A percentile compares a stretch with the other conserved stretches of the same genome.
These are phyloP conservation scores for Teratosphaeria viscida DNA, from an alignment of 2,329 filamentous ascomycete genomes.

Conservation along the genomic window DNA sequence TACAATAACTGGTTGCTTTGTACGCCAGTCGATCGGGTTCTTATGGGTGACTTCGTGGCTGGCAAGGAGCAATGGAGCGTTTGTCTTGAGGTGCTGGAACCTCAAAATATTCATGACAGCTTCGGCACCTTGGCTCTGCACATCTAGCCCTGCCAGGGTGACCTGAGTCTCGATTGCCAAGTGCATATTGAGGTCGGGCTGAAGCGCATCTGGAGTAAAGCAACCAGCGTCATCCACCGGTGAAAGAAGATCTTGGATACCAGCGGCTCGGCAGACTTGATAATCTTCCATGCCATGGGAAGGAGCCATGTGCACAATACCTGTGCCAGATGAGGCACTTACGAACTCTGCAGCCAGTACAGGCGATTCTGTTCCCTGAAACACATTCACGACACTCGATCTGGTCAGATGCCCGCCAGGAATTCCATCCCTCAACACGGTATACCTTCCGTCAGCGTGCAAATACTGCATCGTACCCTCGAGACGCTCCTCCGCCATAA, in stretches of 20 bases:
- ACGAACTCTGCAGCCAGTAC: slow-evolving; percentile 84
- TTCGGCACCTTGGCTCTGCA: slow-evolving; percentile 58
- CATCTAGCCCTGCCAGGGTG: slow-evolving; percentile 56
- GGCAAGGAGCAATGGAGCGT: slow-evolving; percentile 42
- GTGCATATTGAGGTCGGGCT: slow-evolving; percentile 41
- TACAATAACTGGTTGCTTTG: slow-evolving; percentile 83
- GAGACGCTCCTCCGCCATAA: slow-evolving; percentile 63
- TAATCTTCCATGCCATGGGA: slow-evolving; percentile 98
- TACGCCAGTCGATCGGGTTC: slow-evolving; percentile 96
- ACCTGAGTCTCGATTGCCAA: not conserved
- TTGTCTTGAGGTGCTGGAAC: slow-evolving; percentile 17
- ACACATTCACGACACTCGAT: slow-evolving; percentile 19
- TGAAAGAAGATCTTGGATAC: slow-evolving; percentile 60
- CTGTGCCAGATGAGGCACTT: slow-evolving; percentile 78
- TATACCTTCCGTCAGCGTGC: slow-evolving; percentile 34
- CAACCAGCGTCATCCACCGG: slow-evolving; percentile 72
- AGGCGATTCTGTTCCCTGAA: slow-evolving; percentile 41
- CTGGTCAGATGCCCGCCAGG: not conserved
- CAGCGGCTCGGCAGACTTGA: slow-evolving; percentile 60
- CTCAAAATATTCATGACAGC: slow-evolving; percentile 60
- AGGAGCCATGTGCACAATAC: slow-evolving; percentile 87
- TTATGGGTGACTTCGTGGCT: slow-evolving; percentile 72
- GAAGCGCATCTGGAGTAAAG: slow-evolving; percentile 72
- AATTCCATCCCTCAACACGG: not conserved
- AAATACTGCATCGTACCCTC: slow-evolving; percentile 43